Percentiles rank a stretch among this genome's conserved stretches.
Conservation (phyloP, 805 yeast genomes). For the Kodamaea laetipori region DNA sequence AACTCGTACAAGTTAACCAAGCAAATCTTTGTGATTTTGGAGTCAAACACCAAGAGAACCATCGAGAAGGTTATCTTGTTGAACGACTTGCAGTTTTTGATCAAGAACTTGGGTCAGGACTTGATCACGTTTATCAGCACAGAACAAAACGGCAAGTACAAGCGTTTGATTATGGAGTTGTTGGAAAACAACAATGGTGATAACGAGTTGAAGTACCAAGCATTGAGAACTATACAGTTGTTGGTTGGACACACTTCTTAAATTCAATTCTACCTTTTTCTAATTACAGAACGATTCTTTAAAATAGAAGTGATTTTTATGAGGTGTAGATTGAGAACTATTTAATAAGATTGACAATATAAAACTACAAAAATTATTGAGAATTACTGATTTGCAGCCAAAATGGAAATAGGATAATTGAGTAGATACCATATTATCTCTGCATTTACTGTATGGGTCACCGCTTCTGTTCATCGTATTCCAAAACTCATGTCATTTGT, state of each 20-base stretch:
- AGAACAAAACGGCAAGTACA: slow-evolving; percentile 56
- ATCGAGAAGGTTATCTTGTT: slow-evolving; percentile 39
- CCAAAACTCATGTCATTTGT: no score
- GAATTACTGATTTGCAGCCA: no score
- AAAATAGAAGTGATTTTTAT: no score
- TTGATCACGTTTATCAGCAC: slow-evolving; percentile 38
- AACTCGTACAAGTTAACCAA: slow-evolving; percentile 73
- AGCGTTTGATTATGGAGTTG: slow-evolving; percentile 80
- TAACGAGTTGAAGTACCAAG: slow-evolving; percentile 90
- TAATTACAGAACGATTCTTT: not conserved
- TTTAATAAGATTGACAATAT: no score
- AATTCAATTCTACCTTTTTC: not conserved
- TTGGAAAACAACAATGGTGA: slow-evolving; percentile 69
- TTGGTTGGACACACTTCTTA: slow-evolving; percentile 73
- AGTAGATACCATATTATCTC: no score
- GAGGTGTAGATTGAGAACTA: no score
- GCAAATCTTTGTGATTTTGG: slow-evolving; percentile 57
- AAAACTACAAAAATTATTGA: no score
- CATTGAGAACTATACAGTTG: slow-evolving; percentile 91
- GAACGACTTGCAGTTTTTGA: slow-evolving; percentile 45
- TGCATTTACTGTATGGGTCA: no score
- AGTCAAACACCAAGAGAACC: slow-evolving; percentile 23
- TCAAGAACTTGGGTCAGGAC: slow-evolving; percentile 42
- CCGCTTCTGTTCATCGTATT: no score
- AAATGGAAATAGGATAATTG: no score